These are phyloP conservation scores for Yamadazyma olivae DNA, from an alignment of 805 yeast genomes.

Conservation along the genomic window DNA sequence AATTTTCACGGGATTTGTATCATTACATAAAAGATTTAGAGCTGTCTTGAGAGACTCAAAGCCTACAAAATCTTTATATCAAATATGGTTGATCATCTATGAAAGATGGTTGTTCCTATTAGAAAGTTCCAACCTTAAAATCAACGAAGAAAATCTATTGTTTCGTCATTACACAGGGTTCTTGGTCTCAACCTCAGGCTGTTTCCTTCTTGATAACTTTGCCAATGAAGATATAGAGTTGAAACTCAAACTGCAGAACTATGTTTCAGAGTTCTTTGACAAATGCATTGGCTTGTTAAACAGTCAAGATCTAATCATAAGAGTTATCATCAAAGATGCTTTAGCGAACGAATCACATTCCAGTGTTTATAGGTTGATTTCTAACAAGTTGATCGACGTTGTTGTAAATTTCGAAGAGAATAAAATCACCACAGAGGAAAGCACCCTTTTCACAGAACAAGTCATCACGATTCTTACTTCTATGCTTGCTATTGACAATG, in stretches of 20 bases:
- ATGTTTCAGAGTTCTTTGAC: conserved; percentile 47
- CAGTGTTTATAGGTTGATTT: conserved; percentile 46
- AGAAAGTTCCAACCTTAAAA: conserved; percentile 15
- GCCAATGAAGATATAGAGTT: conserved; percentile 18
- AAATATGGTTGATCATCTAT: conserved; percentile 46
- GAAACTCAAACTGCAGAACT: conserved; percentile 27
- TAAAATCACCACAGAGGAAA: conserved; percentile 22
- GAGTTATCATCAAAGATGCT: conserved; percentile 74
- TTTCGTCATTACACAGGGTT: conserved; percentile 72
- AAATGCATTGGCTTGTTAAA: conserved; percentile 49
- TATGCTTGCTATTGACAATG: conserved; percentile 30
- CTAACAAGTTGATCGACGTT: conserved; percentile 40
- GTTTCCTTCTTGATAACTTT: conserved; percentile 41
- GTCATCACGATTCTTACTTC: conserved; percentile 43
- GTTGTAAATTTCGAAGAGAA: conserved; percentile 32
- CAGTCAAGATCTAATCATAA: conserved; percentile 48
- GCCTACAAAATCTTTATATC: conserved; percentile 28
- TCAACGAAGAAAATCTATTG: conserved; percentile 40
- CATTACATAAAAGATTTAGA: conserved; percentile 67
- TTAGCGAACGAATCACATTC: conserved; percentile 66
- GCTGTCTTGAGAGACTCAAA: conserved; percentile 23
- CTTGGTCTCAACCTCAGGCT: conserved; percentile 67
- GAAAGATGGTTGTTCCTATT: conserved; percentile 44
- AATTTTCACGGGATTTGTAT: conserved; percentile 67
- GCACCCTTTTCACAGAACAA: conserved; percentile 46